Evolutionary conservation across 73 alveolate genomes (phyloP).

Genomic region (Paramecium tetraurelia): DNA sequence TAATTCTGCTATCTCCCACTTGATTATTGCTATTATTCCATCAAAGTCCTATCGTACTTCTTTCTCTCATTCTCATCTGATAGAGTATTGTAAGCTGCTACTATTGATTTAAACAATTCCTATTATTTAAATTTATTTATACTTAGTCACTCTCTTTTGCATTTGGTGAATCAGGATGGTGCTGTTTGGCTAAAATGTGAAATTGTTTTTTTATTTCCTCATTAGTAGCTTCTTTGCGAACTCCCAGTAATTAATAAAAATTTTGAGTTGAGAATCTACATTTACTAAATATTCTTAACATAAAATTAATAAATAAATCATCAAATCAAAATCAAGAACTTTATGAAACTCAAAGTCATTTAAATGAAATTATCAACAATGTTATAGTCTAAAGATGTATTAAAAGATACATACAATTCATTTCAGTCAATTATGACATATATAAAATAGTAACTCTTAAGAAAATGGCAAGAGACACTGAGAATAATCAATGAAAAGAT

Average conservation of each 20-base stretch:
- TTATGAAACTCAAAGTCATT: background rate
- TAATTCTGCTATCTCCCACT: background rate
- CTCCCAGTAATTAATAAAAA: conserved; percentile 17
- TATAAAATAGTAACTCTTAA: too few relatives aligned
- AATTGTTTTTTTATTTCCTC: conserved; percentile 16
- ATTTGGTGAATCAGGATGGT: conserved; percentile 46
- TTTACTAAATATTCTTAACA: conserved; percentile 4
- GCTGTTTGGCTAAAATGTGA: background rate
- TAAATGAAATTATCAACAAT: too few relatives aligned
- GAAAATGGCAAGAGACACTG: too few relatives aligned
- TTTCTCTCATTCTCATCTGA: background rate
- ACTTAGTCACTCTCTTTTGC: background rate
- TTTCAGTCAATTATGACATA: too few relatives aligned
- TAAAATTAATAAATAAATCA: background rate
- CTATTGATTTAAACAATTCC: conserved; percentile 18
- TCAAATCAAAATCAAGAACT: background rate
- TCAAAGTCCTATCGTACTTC: background rate
- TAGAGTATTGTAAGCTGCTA: background rate
- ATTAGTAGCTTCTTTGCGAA: background rate
- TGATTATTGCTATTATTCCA: background rate
- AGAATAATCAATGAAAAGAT: too few relatives aligned
- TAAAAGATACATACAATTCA: too few relatives aligned
- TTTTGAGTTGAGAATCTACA: conserved; percentile 10
- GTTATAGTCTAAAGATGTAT: background rate
- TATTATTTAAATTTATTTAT: background rate